Evolutionary conservation across 1,139 yeast genomes (phyloP).

Genomic region (Saccharomyces hybrid): DNA sequence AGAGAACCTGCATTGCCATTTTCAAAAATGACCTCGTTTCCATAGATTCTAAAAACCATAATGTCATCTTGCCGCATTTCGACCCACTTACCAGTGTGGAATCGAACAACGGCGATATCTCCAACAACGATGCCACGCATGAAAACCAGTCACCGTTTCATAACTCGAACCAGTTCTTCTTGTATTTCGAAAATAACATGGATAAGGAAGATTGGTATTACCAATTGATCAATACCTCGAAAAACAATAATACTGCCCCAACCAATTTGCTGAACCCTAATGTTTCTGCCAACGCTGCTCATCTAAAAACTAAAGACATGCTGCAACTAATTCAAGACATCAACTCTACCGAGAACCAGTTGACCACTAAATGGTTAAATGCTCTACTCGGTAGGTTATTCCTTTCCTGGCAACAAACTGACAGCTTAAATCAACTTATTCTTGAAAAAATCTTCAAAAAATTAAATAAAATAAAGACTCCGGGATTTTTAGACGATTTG

Average conservation of each 20-base stretch:
- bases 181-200: constrained; percentile 67
- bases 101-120: not conserved
- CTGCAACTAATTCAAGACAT: constrained; percentile 65
- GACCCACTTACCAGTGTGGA: constrained; percentile 1
- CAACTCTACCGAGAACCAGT: constrained; percentile 75
- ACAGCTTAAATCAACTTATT: constrained; percentile 50
- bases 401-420: constrained; percentile 66
- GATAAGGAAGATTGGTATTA: constrained; percentile 94
- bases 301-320: constrained; percentile 64
- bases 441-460: constrained; percentile 59
- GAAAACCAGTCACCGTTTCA: not conserved
- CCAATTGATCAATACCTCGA: constrained; percentile 69
- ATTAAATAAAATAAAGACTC: constrained; percentile 70
- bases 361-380: constrained; percentile 84
- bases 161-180: constrained; percentile 40
- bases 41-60: not conserved
- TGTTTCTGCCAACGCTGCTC: constrained; percentile 63
- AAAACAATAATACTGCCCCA: constrained; percentile 21
- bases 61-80: not conserved
- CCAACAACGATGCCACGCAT: not conserved
- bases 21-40: constrained; percentile 34
- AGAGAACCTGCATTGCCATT: constrained; percentile 70
- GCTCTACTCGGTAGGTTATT: constrained; percentile 79
- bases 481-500: constrained; percentile 81
- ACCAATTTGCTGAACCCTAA: constrained; percentile 36